Percentiles rank a stretch among this genome's conserved stretches.
Evolutionary conservation across 805 yeast species (phyloP).

Genomic region (Ogataea nonfermentans): DNA sequence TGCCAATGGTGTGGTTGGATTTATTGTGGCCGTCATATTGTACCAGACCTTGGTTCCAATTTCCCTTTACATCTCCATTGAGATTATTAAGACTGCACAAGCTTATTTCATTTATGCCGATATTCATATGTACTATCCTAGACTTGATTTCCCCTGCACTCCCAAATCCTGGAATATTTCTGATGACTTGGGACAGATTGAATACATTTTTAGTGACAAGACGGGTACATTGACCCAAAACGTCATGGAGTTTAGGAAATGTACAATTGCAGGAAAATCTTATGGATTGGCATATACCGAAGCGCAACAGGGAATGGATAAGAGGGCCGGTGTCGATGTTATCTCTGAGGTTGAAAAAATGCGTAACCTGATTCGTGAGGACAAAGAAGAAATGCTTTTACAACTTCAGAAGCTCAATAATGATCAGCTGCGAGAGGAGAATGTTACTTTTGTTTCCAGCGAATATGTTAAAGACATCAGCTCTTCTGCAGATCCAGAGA

Average conservation of each 20-base stretch:
- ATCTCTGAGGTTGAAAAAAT: constrained; percentile 45
- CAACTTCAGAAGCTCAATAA: constrained; percentile 39
- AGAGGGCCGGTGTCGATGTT: constrained; percentile 62
- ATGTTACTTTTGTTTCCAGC: constrained; percentile 61
- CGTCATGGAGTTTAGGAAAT: constrained; percentile 78
- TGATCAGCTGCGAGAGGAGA: constrained; percentile 49
- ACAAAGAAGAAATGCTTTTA: constrained; percentile 47
- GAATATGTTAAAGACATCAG: constrained; percentile 54
- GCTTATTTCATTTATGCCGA: constrained; percentile 76
- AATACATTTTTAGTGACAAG: constrained; percentile 77
- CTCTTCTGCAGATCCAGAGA: constrained; percentile 35
- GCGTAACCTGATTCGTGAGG: constrained; percentile 40
- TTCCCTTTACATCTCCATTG: constrained; percentile 74
- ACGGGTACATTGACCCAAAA: constrained; percentile 84
- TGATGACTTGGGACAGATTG: constrained; percentile 82
- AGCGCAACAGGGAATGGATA: constrained; percentile 69
- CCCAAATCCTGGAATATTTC: constrained; percentile 84
- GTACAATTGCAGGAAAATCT: constrained; percentile 62
- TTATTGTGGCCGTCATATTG: constrained; percentile 69
- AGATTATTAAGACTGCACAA: constrained; percentile 73
- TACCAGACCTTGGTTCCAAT: constrained; percentile 80
- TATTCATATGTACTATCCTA: constrained; percentile 64
- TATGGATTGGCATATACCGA: constrained; percentile 80
- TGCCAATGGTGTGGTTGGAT: constrained; percentile 62
- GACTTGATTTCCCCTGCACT: constrained; percentile 69